Evolutionary conservation across 1,284 basidiomycete genomes (phyloP), one percentile per base, ranked within the genome.

Genomic region (Afroboletus lepidellus): DNA sequence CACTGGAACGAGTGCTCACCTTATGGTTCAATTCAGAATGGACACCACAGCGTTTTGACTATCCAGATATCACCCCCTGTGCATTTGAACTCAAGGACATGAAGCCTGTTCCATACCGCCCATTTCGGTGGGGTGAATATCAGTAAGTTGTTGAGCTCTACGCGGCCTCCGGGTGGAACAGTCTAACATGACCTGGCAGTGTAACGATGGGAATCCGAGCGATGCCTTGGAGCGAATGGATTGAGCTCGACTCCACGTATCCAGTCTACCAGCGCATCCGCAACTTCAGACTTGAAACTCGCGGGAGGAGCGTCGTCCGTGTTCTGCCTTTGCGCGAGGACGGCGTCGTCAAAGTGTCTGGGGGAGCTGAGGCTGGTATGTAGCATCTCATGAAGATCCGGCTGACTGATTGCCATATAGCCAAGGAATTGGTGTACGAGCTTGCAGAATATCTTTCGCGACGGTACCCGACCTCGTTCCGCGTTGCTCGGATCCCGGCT

Each of bases 221-320:
- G 51, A 85, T 87, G 83, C 72, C 71, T 12, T 86, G 80, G 79
- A 74, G 74, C 33, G 79, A 84, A 49, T 86, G 85, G 84, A 78
- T 85, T 42, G 83, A 86, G 74, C 72, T 85, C 21, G 85, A 87
- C 65, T 71, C 75, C 48, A 71, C 79, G 50, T 84, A 80, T 58
- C 61, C 70, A 20, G 61, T 64, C 30, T 84, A 80, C 60, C 77
- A 84, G 58, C 72, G 67, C 16, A 77, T 87, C 39, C 77, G 79
- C 44, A 66, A 73, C n/a, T 72, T 76, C 51, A 77, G 84, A 42
- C 72, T 87, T 48, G 57, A 65, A 38, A 79, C 75, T 16, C 76
- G 79, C 30, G 81, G 80, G 13, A 61, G 71, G 16, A 72, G 73
- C 4, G 75, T 74, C 15, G 68, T 86, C 32, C 72, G 67, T 16